Percentiles rank a stretch among this genome's conserved stretches.
phyloP scores from a whole-genome alignment of 78 protist species.

The Monocercomonoides exilis region DNA sequence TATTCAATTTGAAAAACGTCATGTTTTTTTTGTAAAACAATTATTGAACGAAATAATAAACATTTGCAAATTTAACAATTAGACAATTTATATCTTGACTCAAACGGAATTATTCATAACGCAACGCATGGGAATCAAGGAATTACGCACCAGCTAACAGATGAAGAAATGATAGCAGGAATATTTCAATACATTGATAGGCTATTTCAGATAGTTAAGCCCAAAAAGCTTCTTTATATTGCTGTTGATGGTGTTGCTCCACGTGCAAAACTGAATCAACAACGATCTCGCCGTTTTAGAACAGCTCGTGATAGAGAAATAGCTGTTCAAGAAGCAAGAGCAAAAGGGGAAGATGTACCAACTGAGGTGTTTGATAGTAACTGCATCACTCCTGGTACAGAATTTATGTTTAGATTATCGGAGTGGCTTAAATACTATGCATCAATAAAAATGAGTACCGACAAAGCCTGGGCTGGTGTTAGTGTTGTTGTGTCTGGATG shows the following conservation, averaged over 20 bases:
- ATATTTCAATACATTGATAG: slow-evolving; percentile 74
- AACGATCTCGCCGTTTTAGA: slow-evolving; percentile 68
- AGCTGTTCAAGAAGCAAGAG: neutral
- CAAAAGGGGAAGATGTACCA: slow-evolving; percentile 13
- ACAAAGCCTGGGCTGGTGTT: slow-evolving; percentile 21
- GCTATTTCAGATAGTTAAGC: slow-evolving; percentile 41
- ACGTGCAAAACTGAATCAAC: slow-evolving; percentile 94
- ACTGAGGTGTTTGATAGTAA: slow-evolving; percentile 73
- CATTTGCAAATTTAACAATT: neutral
- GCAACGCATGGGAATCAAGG: slow-evolving; percentile 65
- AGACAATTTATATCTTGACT: slow-evolving; percentile 90
- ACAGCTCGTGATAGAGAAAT: slow-evolving; percentile 25
- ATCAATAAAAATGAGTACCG: slow-evolving; percentile 7
- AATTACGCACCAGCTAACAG: neutral
- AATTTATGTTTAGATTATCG: slow-evolving; percentile 58
- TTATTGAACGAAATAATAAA: too few species aligned
- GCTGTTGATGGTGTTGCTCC: slow-evolving; percentile 91
- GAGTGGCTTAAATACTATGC: slow-evolving; percentile 25
- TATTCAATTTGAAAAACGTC: neutral
- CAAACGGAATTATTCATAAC: slow-evolving; percentile 93
- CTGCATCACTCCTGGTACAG: slow-evolving; percentile 92
- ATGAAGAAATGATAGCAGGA: slow-evolving; percentile 54
- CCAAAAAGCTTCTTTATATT: slow-evolving; percentile 62
- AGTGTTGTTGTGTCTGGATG: slow-evolving; percentile 54
- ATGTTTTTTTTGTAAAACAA: too few species aligned